Base-by-base conservation (phyloP, 2,329 filamentous ascomycete genomes). In the Apiospora malaysiana region DNA sequence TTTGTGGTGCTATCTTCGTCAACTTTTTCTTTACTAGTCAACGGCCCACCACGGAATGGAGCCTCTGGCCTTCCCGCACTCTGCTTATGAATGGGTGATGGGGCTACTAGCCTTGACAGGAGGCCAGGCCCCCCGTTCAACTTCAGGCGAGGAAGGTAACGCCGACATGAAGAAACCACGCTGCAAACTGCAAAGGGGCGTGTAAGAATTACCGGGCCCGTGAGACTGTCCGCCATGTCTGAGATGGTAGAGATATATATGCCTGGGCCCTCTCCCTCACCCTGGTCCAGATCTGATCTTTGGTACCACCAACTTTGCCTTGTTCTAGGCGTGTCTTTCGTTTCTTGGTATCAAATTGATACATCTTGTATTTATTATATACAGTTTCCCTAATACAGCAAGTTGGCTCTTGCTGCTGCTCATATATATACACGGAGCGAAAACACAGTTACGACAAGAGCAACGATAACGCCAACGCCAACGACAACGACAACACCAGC, bases 91-190 rank as follows among this genome's bases (percentile, higher is more conserved):
- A 37, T 63, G 56, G 56, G n/a, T 2, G 32, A 63, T 59, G 56
- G 56, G 56, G 32, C 56, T 18, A 63, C 56, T 40, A 63, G 5
- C 56, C 56, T 63, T 63, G 56, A 63, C 56, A 63, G 56, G 56
- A 59, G 51, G 51, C 51, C 18, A 37, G 27, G 18, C 56, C 51
- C 47, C 46, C 47, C 47, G 32, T 32, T 37, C 49, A 56, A 12
- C 51, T 63, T 63, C 32, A 63, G 56, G 56, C 56, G 56, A n/a
- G 18, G 56, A 40, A 40, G 56, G 56, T 63, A 63, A 63, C 56
- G 56, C 56, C 56, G 56, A 63, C 9, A 63, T 63, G 18, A 21
- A 40, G 56, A 40, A 12, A 12, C n/a, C 21, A 40, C 32, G 25
- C 51, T 27, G 51, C 27, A 32, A n/a, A 59, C 51, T 27, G 51